Percentiles rank a stretch among this genome's conserved stretches.
These are phyloP conservation scores for Saturnispora ahearnii DNA, from an alignment of 805 yeast genomes.

Conservation along the genomic window DNA sequence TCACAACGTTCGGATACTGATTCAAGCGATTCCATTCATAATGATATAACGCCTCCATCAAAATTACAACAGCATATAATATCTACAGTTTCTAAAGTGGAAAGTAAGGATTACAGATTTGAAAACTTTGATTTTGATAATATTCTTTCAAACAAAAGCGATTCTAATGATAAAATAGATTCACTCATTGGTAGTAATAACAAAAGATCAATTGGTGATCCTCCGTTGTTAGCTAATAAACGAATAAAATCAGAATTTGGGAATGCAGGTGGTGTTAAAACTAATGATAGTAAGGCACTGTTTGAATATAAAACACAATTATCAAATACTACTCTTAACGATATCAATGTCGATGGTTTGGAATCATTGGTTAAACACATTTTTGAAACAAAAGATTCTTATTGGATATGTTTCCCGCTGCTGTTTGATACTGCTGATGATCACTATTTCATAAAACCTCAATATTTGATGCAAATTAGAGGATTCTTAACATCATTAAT, in stretches of 20 bases:
- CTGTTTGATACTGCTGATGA: neutral
- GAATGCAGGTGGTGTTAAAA: neutral
- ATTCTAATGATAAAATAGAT: neutral
- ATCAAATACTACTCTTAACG: neutral
- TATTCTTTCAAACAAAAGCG: neutral
- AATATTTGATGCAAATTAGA: constrained; percentile 1
- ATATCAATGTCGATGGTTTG: neutral
- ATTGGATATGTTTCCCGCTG: neutral
- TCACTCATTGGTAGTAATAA: neutral
- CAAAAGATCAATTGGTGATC: neutral
- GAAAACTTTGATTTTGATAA: neutral
- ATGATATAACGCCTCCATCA: neutral
- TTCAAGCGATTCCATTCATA: neutral
- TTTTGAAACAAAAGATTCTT: neutral
- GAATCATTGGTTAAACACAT: neutral
- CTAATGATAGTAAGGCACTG: neutral
- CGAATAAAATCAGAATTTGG: neutral
- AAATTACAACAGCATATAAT: neutral
- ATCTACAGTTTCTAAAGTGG: neutral
- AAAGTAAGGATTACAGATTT: neutral
- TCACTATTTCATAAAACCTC: neutral
- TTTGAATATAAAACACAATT: neutral
- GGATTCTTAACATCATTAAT: neutral
- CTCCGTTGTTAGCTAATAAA: neutral
- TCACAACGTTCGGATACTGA: neutral